phyloP scores from a whole-genome alignment of 140 eudicot species.

The Bidens hawaiensis region DNA sequence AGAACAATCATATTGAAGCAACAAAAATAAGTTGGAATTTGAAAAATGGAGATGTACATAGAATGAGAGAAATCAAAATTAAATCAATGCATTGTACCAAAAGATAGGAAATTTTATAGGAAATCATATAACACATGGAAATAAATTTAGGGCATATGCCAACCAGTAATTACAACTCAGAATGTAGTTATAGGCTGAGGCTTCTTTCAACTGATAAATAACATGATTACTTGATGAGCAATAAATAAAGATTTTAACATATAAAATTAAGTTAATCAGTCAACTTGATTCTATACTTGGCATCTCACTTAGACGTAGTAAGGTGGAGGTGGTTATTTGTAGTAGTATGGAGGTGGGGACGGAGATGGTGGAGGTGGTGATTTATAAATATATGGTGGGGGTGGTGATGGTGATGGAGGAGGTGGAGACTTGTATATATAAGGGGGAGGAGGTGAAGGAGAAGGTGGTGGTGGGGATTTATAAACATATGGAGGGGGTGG shows the following conservation, averaged over 20 bases:
- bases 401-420: not conserved
- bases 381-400: not conserved
- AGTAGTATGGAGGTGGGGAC: slow-evolving; percentile 1
- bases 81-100: not conserved
- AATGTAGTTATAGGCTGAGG: not conserved
- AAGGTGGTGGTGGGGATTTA: not conserved
- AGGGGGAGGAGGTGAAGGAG: not conserved
- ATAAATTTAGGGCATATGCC: not conserved
- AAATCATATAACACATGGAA: not conserved
- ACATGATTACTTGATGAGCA: not conserved
- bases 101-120: not conserved
- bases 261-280: not conserved
- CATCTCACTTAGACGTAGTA: not conserved
- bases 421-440: not conserved
- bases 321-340: slow-evolving; percentile 14
- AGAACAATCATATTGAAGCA: too few species aligned
- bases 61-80: too few species aligned
- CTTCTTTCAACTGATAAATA: not conserved
- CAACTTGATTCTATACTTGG: not conserved
- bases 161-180: not conserved
- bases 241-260: not conserved
- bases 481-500: slow-evolving; percentile 3
- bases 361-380: not conserved
- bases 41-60: too few species aligned
- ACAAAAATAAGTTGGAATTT: too few species aligned